Evolutionary conservation across 106 monocot species (phyloP).

Genomic region (Dendrobium catenatum): DNA sequence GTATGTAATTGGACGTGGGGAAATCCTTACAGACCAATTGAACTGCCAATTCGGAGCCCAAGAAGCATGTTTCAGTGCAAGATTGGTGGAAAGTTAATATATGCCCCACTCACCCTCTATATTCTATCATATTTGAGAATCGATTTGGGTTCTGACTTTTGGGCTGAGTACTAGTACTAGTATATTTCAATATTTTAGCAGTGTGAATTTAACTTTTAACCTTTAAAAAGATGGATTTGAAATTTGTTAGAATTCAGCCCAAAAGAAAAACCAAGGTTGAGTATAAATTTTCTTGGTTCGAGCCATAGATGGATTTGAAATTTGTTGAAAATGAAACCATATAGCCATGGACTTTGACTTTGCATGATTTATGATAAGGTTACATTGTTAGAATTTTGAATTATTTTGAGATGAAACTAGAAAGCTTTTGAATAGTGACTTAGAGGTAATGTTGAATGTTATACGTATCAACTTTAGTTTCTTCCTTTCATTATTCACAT

Average conservation of each 20-base stretch:
- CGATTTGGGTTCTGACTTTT: not conserved
- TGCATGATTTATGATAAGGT: not conserved
- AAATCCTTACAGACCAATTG: not conserved
- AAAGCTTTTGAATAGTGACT: not conserved
- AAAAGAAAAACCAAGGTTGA: not conserved
- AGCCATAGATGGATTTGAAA: not conserved
- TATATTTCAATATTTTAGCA: not conserved
- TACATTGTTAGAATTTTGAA: not conserved
- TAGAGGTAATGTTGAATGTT: not conserved
- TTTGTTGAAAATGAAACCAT: not conserved
- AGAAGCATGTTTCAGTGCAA: not conserved
- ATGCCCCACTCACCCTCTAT: not conserved
- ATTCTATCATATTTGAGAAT: not conserved
- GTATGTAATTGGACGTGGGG: not conserved
- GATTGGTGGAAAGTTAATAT: not conserved
- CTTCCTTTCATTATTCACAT: not conserved
- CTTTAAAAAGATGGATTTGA: too few relatives aligned
- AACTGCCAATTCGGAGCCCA: not conserved
- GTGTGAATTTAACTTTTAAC: not conserved
- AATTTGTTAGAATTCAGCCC: too few relatives aligned
- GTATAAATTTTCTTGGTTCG: not conserved
- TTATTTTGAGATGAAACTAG: not conserved
- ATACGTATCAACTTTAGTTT: not conserved
- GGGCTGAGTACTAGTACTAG: not conserved
- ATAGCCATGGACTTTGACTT: not conserved